Percentiles rank a stretch among this genome's conserved stretches.
phyloP scores from a whole-genome alignment of 2,329 filamentous ascomycete genomes.

The Periconia sp. region DNA sequence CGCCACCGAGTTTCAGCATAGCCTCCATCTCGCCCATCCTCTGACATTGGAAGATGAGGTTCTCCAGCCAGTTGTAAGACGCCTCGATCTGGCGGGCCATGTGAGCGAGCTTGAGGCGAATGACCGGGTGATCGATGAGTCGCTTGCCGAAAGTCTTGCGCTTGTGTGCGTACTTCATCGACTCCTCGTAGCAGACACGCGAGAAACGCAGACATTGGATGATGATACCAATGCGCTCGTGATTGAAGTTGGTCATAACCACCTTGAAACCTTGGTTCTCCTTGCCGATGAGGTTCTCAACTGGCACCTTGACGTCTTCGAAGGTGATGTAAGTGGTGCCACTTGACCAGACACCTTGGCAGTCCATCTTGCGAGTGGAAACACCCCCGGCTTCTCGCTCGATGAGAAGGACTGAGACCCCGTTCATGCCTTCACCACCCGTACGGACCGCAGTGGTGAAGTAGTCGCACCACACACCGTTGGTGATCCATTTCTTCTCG shows the following conservation, averaged over 20 bases:
- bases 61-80: constrained; percentile 96
- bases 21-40: constrained; percentile 93
- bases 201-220: constrained; percentile 96
- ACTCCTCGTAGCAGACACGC: constrained; percentile 95
- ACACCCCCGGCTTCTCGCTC: constrained; percentile 84
- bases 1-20: constrained; percentile 92
- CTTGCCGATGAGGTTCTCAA: constrained; percentile 98
- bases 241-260: constrained; percentile 99
- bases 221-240: constrained; percentile 97
- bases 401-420: constrained; percentile 86
- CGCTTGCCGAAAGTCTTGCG: constrained; percentile 94
- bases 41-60: constrained; percentile 88
- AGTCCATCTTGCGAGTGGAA: constrained; percentile 93
- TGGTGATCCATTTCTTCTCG: constrained; percentile 99
- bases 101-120: constrained; percentile 94
- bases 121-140: constrained; percentile 94
- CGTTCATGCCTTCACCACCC: constrained; percentile 86
- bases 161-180: constrained; percentile 96
- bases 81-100: constrained; percentile 99
- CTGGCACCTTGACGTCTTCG: constrained; percentile 97
- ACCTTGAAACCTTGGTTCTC: constrained; percentile 98
- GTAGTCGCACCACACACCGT: constrained; percentile 95
- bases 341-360: constrained; percentile 93
- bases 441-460: constrained; percentile 97
- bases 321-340: constrained; percentile 98